Conservation (phyloP, 768 basidiomycete species). For the Xerocomellus dryophilus region DNA sequence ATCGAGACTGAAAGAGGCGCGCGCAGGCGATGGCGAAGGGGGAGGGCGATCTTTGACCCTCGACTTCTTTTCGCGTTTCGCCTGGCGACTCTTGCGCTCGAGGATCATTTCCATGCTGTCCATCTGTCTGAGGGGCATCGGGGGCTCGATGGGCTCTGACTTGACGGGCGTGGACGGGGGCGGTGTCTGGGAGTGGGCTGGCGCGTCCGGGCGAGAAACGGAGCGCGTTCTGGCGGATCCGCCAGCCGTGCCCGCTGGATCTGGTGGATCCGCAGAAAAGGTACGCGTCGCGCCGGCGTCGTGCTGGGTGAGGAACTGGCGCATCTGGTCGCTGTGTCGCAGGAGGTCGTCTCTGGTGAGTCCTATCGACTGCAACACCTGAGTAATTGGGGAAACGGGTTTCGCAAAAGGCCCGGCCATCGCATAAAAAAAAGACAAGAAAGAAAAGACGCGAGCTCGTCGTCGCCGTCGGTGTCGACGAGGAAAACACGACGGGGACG, state of each 20-base stretch:
- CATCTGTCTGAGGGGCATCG: conserved; percentile 52
- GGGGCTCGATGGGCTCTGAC: conserved; percentile 52
- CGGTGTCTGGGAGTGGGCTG: conserved; percentile 37
- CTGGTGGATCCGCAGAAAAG: conserved; percentile 34
- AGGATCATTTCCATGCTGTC: conserved; percentile 78
- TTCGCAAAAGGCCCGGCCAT: conserved; percentile 28
- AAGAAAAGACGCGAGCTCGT: conserved; percentile 9
- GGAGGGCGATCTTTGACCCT: conserved; percentile 50
- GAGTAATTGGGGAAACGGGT: conserved; percentile 64
- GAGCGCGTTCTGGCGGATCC: conserved; percentile 42
- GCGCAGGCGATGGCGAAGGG: conserved; percentile 52
- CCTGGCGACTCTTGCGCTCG: conserved; percentile 62
- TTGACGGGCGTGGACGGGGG: conserved; percentile 61
- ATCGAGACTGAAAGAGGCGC: conserved; percentile 44
- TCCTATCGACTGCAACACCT: conserved; percentile 66
- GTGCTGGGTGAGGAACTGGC: conserved; percentile 66
- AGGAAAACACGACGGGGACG: conserved; percentile 4
- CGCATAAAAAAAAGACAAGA: not conserved
- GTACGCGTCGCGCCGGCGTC: conserved; percentile 45
- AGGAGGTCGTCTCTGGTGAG: conserved; percentile 74
- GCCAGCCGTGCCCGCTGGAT: conserved; percentile 38
- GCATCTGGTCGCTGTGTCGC: conserved; percentile 75
- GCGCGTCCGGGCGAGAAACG: conserved; percentile 49
- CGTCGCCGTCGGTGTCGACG: conserved; percentile 22
- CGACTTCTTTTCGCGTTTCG: conserved; percentile 46